phyloP scores from a whole-genome alignment of 2,329 filamentous ascomycete genomes.

The Pseudogymnoascus sp. region DNA sequence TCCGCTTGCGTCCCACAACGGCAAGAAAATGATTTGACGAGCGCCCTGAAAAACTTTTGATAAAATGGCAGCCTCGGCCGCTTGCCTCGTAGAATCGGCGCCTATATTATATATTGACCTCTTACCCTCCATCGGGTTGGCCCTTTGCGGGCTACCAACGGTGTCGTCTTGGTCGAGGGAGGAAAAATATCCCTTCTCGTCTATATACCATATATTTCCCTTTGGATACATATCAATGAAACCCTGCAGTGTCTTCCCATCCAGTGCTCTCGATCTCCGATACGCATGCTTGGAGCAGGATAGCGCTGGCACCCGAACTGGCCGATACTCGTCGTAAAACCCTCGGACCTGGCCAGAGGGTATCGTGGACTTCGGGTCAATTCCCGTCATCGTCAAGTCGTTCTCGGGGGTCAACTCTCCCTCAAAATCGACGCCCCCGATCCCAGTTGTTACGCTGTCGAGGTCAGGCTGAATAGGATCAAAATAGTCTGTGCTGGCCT shows the following conservation, averaged over 20 bases:
- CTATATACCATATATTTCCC: slow-evolving; percentile 26
- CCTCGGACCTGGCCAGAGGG: slow-evolving; percentile 5
- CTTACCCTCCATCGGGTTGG: background rate
- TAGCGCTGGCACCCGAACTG: slow-evolving; percentile 21
- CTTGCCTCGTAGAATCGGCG: slow-evolving; percentile 14
- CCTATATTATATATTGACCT: background rate
- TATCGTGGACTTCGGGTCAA: slow-evolving; percentile 3
- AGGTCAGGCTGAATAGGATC: slow-evolving; percentile 9
- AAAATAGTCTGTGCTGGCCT: slow-evolving; percentile 11
- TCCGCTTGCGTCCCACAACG: slow-evolving; percentile 24
- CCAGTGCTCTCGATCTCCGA: slow-evolving; percentile 17
- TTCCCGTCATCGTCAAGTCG: slow-evolving; percentile 5
- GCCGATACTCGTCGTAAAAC: slow-evolving; percentile 14
- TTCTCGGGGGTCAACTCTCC: background rate
- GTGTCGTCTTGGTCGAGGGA: slow-evolving; percentile 21
- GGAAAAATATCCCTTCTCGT: slow-evolving; percentile 24
- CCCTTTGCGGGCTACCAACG: slow-evolving; percentile 4
- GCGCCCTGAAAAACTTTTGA: slow-evolving; percentile 22
- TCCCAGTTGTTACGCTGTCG: background rate
- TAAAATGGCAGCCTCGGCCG: slow-evolving; percentile 21
- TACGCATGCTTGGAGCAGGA: slow-evolving; percentile 17
- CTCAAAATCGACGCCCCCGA: background rate
- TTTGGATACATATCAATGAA: slow-evolving; percentile 23
- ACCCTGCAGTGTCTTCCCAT: slow-evolving; percentile 20
- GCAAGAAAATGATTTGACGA: slow-evolving; percentile 25